Evolutionary conservation across 139 green algal species (phyloP).

Genomic region (Chlamydomonas incerta): DNA sequence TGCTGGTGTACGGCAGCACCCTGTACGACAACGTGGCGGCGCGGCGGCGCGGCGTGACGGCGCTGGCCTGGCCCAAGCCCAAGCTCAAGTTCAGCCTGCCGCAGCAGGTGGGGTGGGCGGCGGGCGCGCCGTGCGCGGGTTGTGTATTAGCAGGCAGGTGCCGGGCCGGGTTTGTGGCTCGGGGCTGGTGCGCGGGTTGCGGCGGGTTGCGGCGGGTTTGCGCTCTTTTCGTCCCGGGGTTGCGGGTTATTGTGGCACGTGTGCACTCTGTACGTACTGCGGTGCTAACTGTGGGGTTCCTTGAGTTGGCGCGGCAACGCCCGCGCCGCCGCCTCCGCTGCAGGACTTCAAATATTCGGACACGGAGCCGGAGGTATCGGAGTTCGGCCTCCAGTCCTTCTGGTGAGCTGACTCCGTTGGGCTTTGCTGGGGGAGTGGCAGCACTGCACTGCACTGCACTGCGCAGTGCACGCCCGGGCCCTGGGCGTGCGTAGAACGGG

Average conservation of each 20-base stretch:
- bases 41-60: slow-evolving; percentile 66
- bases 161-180: not conserved
- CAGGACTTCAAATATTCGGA: slow-evolving; percentile 12
- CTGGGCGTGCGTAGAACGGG: not conserved
- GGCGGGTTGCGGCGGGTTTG: too few relatives aligned
- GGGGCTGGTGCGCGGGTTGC: too few relatives aligned
- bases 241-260: too few relatives aligned
- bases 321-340: not conserved
- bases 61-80: slow-evolving; percentile 82
- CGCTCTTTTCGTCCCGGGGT: too few relatives aligned
- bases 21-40: slow-evolving; percentile 37
- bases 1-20: slow-evolving; percentile 17
- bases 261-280: too few relatives aligned
- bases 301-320: not conserved
- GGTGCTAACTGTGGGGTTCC: not conserved
- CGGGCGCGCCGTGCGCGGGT: not conserved
- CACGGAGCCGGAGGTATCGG: not conserved
- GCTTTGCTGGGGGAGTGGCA: not conserved
- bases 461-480: not conserved
- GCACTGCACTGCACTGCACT: not conserved
- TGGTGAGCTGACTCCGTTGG: not conserved
- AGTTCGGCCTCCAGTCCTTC: slow-evolving; percentile 39
- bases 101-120: not conserved
- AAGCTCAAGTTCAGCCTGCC: slow-evolving; percentile 79
- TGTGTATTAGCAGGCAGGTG: not conserved